Evolutionary conservation across 805 yeast species (phyloP), one percentile per base, ranked within the genome.

Genomic region (Yamadazyma olivae): DNA sequence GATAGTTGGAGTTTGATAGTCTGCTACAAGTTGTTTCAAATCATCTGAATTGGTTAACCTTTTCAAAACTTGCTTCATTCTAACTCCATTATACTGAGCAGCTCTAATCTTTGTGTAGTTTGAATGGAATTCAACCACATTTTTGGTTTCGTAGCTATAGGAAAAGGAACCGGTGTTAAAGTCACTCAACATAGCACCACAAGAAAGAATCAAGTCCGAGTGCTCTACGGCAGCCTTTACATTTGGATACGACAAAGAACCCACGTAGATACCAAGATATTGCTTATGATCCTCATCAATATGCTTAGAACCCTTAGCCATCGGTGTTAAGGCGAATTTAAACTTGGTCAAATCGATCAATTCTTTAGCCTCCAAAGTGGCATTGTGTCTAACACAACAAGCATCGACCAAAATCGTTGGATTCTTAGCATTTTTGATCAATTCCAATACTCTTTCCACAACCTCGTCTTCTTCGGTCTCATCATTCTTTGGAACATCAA

Each of bases 111-210:
- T 81, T 56, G 79, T 77, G 68, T 78, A 71, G 64, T 82, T 84
- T 14, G 89, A 81, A 65, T 82, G 90, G 75, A 82, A 80, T 67
- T 82, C 90, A 46, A 82, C 76, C 53, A 82, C 75, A 67, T 82
- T 81, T 61, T 75, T 78, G 50, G 90, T 82, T 61, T 77, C 74
- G 70, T 81, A 81, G 39, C 81, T 74, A 67, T 82, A 82, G 24
- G 88, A 78, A 71, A 82, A 82, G 15, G 95, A 83, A 57, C 95
- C 95, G 33, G 95, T 86, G 74, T 86, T 86, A 78, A 83, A 87
- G 64, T 86, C 95, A 34, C 93, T 84, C 55, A 86, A 68, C 57
- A 86, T 67, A 34, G 89, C 90, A 61, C 95, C 95, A 49, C 85
- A 74, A 22, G 91, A 81, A 42, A 86, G 60, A 39, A 86, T 72